These are phyloP conservation scores for Pythium chondricola DNA, from an alignment of 352 stramenopile genomes.

Conservation along the genomic window DNA sequence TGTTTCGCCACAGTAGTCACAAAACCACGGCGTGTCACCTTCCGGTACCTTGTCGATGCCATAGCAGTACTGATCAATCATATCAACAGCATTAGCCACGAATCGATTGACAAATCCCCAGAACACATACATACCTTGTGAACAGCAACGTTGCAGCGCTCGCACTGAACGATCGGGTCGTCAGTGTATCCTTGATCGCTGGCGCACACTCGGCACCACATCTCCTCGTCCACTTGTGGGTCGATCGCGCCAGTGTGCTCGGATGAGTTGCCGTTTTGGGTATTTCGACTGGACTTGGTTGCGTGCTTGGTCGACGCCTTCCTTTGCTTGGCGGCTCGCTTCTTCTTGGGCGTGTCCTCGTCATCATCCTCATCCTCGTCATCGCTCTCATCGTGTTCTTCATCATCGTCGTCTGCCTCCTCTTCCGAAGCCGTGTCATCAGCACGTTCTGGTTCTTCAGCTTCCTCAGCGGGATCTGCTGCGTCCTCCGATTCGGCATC, in stretches of 20 bases:
- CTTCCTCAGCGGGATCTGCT: no score
- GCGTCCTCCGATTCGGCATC: slow-evolving; percentile 28
- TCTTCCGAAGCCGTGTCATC: slow-evolving; percentile 12
- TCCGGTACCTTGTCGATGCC: slow-evolving; percentile 76
- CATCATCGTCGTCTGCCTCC: slow-evolving; percentile 21
- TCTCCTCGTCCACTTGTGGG: slow-evolving; percentile 70
- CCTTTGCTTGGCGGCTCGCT: slow-evolving; percentile 23
- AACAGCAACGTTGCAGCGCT: slow-evolving; percentile 77
- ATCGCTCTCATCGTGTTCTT: slow-evolving; percentile 27
- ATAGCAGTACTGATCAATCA: slow-evolving; percentile 89
- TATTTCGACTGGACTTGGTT: background rate
- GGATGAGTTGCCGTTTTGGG: slow-evolving; percentile 23
- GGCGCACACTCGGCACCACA: slow-evolving; percentile 88
- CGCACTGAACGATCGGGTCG: slow-evolving; percentile 85
- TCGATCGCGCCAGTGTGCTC: no score
- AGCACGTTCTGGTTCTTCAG: slow-evolving; percentile 31
- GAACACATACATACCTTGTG: slow-evolving; percentile 80
- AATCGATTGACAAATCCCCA: background rate
- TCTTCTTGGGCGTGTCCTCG: slow-evolving; percentile 30
- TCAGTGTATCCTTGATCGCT: slow-evolving; percentile 83
- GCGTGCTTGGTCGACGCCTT: slow-evolving; percentile 22
- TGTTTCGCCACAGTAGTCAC: slow-evolving; percentile 63
- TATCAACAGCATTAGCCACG: no score
- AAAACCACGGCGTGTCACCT: slow-evolving; percentile 81
- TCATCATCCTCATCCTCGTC: slow-evolving; percentile 33